Evolutionary conservation across 1,139 yeast species (phyloP), one percentile per base, ranked within the genome.

Genomic region (Hyphopichia buzzinii): DNA sequence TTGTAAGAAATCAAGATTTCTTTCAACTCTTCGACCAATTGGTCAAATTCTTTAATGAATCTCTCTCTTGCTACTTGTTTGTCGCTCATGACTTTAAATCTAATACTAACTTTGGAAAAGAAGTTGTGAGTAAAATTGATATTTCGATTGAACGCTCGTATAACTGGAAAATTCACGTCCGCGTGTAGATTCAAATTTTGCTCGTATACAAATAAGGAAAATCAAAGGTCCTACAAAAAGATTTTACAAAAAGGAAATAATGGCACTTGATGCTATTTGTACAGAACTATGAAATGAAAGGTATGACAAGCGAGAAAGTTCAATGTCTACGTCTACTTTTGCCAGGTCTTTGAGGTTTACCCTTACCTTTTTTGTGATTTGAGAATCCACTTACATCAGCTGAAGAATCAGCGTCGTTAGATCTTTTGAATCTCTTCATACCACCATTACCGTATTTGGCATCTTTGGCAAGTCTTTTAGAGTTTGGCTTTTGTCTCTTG

Each of bases 11-110:
- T 66, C 43, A 88, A 70, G 39, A 81, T 75, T 25, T 72, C 74
- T 41, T 74, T 76, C 50, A 92, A 72, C 58, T 92, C 98, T 17
- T 72, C 75, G 27, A 88, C 96, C 46, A 94, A 68, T 30, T 72
- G 74, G 44, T 92, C 92, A 66, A 92, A 90, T 38, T 81, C 81
- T 24, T 65, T 67, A 50, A 88, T 69, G 59, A 92, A 92, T 57
- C 79, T 81, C 39, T 74, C 68, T 62, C 74, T 84, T 36, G 72
- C 60, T 12, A 57, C 60, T 31, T 50, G 57, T 46, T 72, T 72
- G 45, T 49, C 55, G 59, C 61, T 62, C 38, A 22, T 26, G n/a
- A n/a, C n/a, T n/a, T n/a, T n/a, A n/a, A n/a, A n/a, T n/a, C n/a
- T n/a, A n/a, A n/a, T n/a, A n/a, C n/a, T n/a, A n/a, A n/a, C n/a